Conservation (phyloP, 2,329 filamentous ascomycete genomes). For the Diaporthe sp. region DNA sequence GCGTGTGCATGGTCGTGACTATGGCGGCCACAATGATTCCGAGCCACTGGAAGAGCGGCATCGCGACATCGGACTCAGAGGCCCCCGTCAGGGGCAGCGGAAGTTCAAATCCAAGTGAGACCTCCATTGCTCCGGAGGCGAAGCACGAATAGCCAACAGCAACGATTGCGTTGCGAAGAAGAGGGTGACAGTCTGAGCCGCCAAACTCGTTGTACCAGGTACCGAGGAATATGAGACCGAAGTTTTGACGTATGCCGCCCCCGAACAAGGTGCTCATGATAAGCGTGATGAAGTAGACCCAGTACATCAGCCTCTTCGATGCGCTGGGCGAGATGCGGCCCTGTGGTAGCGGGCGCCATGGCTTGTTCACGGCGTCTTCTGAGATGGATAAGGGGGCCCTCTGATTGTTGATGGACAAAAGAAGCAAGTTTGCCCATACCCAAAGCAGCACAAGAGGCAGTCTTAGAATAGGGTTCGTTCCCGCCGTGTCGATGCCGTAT, state of each 20-base stretch:
- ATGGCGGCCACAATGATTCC: slow-evolving; percentile 37
- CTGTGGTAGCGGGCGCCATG: neutral
- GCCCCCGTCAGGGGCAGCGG: neutral
- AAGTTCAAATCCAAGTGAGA: neutral
- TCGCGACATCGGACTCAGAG: neutral
- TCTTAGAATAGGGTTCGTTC: slow-evolving; percentile 2
- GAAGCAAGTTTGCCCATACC: slow-evolving; percentile 46
- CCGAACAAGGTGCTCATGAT: neutral
- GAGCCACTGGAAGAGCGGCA: slow-evolving; percentile 35
- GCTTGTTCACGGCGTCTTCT: slow-evolving; percentile 10
- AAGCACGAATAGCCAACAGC: slow-evolving; percentile 39
- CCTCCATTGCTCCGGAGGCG: slow-evolving; percentile 33
- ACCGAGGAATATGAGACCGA: neutral
- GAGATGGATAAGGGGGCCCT: neutral
- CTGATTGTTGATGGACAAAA: slow-evolving; percentile 17
- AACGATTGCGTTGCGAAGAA: slow-evolving; percentile 44
- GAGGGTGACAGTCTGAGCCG: slow-evolving; percentile 44
- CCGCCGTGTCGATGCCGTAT: neutral
- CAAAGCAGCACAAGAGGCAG: slow-evolving; percentile 42
- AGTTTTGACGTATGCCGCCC: neutral
- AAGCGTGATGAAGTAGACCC: neutral
- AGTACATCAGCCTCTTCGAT: neutral
- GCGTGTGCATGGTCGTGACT: slow-evolving; percentile 44
- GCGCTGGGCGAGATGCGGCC: neutral
- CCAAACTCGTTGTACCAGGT: slow-evolving; percentile 39